Evolutionary conservation across 768 basidiomycete genomes (phyloP).

Genomic region (Mycena sanguinolenta): DNA sequence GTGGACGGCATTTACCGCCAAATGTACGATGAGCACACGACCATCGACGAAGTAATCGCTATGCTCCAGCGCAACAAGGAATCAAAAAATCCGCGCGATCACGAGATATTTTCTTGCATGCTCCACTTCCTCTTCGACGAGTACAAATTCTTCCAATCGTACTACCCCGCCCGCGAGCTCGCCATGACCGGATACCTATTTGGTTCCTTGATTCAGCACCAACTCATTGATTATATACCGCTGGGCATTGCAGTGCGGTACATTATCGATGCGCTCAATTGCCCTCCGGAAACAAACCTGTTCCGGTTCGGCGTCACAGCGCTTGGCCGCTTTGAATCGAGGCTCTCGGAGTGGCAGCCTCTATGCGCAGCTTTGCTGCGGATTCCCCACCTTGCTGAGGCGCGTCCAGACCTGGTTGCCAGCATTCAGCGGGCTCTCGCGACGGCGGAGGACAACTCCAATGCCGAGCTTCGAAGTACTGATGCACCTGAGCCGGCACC

Average conservation of each 20-base stretch:
- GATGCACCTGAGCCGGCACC: conserved; percentile 59
- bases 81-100: conserved; percentile 86
- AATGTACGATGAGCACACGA: conserved; percentile 96
- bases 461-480: conserved; percentile 52
- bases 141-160: conserved; percentile 99
- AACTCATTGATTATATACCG: conserved; percentile 93
- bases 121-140: conserved; percentile 99
- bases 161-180: conserved; percentile 93
- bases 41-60: conserved; percentile 93
- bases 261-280: conserved; percentile 93
- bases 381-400: conserved; percentile 89
- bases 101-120: conserved; percentile 99
- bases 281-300: conserved; percentile 90
- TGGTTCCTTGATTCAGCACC: conserved; percentile 94
- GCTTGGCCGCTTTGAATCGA: conserved; percentile 86
- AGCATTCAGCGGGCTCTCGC: conserved; percentile 79
- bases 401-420: conserved; percentile 83
- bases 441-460: conserved; percentile 62
- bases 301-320: conserved; percentile 97
- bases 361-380: conserved; percentile 90
- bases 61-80: conserved; percentile 89
- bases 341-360: conserved; percentile 92
- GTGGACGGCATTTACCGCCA: conserved; percentile 97
- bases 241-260: conserved; percentile 97
- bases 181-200: conserved; percentile 97